These are phyloP conservation scores for Citrus hindsii DNA, from an alignment of 345 rosid genomes.

Conservation along the genomic window DNA sequence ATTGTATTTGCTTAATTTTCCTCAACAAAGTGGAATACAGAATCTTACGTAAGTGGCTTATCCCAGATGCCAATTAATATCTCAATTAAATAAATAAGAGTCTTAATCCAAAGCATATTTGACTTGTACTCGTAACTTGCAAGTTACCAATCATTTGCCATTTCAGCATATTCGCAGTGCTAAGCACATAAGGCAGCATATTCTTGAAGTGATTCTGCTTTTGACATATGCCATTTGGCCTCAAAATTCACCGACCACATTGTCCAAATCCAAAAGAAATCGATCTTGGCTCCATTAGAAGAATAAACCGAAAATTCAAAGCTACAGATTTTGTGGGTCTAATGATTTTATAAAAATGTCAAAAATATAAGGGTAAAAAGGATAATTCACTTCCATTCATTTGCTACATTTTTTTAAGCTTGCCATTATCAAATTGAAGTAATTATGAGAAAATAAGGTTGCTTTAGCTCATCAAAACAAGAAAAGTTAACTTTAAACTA, in stretches of 20 bases:
- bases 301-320: neutral
- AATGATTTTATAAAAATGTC: neutral
- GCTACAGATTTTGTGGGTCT: neutral
- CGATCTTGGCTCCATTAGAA: neutral
- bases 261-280: neutral
- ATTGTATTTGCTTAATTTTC: neutral
- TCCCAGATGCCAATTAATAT: neutral
- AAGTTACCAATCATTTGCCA: conserved; percentile 1
- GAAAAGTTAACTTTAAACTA: neutral
- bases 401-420: too few species aligned
- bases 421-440: neutral
- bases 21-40: neutral
- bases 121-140: neutral
- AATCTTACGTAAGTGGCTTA: neutral
- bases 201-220: conserved; percentile 26
- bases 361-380: neutral
- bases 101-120: neutral
- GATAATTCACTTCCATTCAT: neutral
- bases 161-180: conserved; percentile 35
- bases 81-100: neutral
- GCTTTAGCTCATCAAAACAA: conserved; percentile 6
- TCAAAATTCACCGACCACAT: conserved; percentile 2
- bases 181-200: conserved; percentile 28
- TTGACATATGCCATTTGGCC: conserved; percentile 6
- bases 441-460: neutral